Conservation (phyloP, 352 stramenopile genomes). For the Globisporangium nagaii region DNA sequence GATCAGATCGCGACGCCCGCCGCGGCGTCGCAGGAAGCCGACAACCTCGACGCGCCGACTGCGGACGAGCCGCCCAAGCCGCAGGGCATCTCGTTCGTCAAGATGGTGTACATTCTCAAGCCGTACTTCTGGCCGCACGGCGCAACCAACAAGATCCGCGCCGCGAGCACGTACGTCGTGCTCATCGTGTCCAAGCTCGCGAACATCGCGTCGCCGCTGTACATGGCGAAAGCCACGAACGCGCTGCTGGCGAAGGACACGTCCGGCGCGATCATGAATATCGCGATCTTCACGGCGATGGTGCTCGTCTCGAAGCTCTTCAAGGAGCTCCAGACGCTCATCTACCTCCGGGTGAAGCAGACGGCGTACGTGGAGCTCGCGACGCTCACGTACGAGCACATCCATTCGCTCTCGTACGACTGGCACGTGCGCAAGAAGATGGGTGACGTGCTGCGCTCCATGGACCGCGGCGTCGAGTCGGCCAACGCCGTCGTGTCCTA, state of each 20-base stretch:
- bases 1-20: conserved; percentile 42
- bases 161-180: conserved; percentile 90
- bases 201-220: conserved; percentile 90
- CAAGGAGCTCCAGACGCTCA: conserved; percentile 94
- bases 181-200: conserved; percentile 90
- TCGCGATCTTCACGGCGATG: conserved; percentile 76
- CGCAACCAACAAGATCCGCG: conserved; percentile 66
- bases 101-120: conserved; percentile 82
- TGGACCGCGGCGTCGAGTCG: conserved; percentile 91
- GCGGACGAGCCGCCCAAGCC: conserved; percentile 17
- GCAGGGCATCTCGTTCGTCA: conserved; percentile 76
- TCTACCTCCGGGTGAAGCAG: conserved; percentile 96
- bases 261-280: conserved; percentile 40
- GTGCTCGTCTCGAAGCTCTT: conserved; percentile 88
- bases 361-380: conserved; percentile 97
- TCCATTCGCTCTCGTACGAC: conserved; percentile 95
- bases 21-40: conserved; percentile 12
- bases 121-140: conserved; percentile 86
- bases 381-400: conserved; percentile 94
- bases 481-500: conserved; percentile 96
- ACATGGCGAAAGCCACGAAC: conserved; percentile 92
- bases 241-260: conserved; percentile 68
- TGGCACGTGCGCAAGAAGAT: conserved; percentile 98
- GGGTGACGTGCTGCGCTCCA: conserved; percentile 93
- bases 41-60: conserved; percentile 19